Percentiles rank a stretch among this genome's conserved stretches.
phyloP scores from a whole-genome alignment of 169 alveolate genomes.

The Plasmodium vivax region DNA sequence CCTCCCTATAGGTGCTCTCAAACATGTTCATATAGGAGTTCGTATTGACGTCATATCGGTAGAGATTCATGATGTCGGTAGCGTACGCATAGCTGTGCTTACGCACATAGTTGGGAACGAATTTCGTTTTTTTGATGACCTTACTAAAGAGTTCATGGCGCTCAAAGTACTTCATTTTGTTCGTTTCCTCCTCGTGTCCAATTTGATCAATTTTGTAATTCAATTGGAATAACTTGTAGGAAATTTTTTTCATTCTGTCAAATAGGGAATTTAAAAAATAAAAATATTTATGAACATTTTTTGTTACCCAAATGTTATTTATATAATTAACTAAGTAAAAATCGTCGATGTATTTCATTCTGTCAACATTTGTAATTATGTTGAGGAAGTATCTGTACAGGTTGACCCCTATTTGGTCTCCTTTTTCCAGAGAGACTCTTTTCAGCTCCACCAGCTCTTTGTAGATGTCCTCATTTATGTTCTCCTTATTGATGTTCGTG shows the following conservation, averaged over 20 bases:
- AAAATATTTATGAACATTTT: conserved; percentile 72
- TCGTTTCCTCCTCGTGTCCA: conserved; percentile 52
- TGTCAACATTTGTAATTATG: conserved; percentile 67
- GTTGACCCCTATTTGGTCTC: conserved; percentile 58
- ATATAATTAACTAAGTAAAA: conserved; percentile 66
- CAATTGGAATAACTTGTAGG: conserved; percentile 47
- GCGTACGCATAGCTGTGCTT: conserved; percentile 68
- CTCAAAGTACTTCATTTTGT: conserved; percentile 72
- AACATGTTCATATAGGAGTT: conserved; percentile 55
- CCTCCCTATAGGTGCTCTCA: conserved; percentile 28
- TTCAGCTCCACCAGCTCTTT: conserved; percentile 52
- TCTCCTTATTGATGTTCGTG: conserved; percentile 67
- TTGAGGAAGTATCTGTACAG: conserved; percentile 64
- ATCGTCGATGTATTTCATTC: conserved; percentile 60
- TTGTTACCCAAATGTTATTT: conserved; percentile 62
- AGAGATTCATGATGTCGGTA: conserved; percentile 45
- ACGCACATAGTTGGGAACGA: conserved; percentile 46
- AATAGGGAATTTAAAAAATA: conserved; percentile 72
- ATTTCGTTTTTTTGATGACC: conserved; percentile 64
- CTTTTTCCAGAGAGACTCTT: conserved; percentile 31
- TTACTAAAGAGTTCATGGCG: conserved; percentile 59
- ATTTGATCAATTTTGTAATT: conserved; percentile 66
- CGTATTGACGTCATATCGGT: conserved; percentile 55
- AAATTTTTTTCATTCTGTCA: conserved; percentile 70
- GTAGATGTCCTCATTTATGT: conserved; percentile 68